Evolutionary conservation across 2,329 filamentous ascomycete species (phyloP).

Genomic region (Tolypocladium tundrense): DNA sequence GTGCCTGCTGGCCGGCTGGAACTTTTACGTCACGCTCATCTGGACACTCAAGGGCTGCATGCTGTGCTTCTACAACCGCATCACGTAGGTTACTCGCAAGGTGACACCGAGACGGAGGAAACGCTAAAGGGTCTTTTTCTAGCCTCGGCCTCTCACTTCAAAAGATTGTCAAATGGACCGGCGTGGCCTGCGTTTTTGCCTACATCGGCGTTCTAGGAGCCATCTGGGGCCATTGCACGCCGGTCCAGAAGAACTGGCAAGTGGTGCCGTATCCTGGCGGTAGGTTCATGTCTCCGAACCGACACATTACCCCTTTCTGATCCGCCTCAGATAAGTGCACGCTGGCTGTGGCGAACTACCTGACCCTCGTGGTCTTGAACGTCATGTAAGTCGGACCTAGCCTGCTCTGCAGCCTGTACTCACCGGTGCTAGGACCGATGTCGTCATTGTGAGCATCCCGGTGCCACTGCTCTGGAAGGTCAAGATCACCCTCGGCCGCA

Average conservation of each 20-base stretch:
- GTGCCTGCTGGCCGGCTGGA: slow-evolving; percentile 26
- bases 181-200: slow-evolving; percentile 15
- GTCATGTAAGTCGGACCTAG: not conserved
- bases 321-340: slow-evolving; percentile 20
- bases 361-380: slow-evolving; percentile 17
- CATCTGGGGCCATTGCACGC: slow-evolving; percentile 25
- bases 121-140: not conserved
- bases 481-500: slow-evolving; percentile 24
- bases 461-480: slow-evolving; percentile 29
- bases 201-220: slow-evolving; percentile 22
- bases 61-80: slow-evolving; percentile 30
- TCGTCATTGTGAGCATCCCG: slow-evolving; percentile 27
- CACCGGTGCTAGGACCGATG: slow-evolving; percentile 22
- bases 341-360: slow-evolving; percentile 23
- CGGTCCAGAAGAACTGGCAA: slow-evolving; percentile 28
- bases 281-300: slow-evolving; percentile 5
- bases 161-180: slow-evolving; percentile 25
- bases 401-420: too few species aligned
- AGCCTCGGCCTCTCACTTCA: slow-evolving; percentile 26
- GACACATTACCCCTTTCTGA: not conserved
- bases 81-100: slow-evolving; percentile 22
- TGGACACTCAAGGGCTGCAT: slow-evolving; percentile 32
- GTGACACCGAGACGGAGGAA: not conserved
- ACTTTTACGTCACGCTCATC: slow-evolving; percentile 29
- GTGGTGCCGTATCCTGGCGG: slow-evolving; percentile 29